Conservation (phyloP, 2,329 filamentous ascomycete genomes). For the Neonectria punicea region DNA sequence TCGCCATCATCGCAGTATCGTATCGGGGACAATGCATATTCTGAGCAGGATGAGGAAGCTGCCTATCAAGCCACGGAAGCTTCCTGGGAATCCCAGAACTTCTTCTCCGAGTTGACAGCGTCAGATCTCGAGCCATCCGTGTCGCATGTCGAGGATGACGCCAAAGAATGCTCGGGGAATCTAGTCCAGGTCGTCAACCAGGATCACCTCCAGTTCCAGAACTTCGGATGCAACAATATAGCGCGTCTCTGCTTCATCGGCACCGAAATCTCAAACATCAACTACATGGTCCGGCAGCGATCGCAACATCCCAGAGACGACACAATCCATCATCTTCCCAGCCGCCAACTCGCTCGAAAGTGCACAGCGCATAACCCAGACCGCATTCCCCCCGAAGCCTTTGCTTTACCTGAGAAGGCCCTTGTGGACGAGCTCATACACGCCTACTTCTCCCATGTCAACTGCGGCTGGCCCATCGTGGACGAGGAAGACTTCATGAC, state of each 20-base stretch:
- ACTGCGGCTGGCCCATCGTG: constrained; percentile 60
- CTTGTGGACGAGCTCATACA: constrained; percentile 59
- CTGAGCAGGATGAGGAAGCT: background rate
- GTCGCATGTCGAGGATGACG: background rate
- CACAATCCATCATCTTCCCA: constrained; percentile 44
- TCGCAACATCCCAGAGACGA: constrained; percentile 31
- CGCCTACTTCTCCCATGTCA: constrained; percentile 60
- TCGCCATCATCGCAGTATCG: background rate
- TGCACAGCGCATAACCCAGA: constrained; percentile 28
- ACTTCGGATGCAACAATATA: constrained; percentile 51
- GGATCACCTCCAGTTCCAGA: constrained; percentile 54
- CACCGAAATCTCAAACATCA: constrained; percentile 64
- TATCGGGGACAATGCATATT: background rate
- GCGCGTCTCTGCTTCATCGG: constrained; percentile 62
- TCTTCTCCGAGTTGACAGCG: background rate
- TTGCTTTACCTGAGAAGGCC: constrained; percentile 55
- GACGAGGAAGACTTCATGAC: constrained; percentile 60
- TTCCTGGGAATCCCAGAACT: background rate
- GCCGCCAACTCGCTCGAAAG: constrained; percentile 45
- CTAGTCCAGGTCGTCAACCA: constrained; percentile 60
- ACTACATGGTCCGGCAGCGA: constrained; percentile 62
- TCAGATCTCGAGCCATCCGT: background rate
- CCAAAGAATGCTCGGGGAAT: background rate
- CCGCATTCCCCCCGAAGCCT: constrained; percentile 55
- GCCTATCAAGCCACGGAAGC: background rate